Conservation (phyloP, 306 rosid species). For the Oemleria cerasiformis region DNA sequence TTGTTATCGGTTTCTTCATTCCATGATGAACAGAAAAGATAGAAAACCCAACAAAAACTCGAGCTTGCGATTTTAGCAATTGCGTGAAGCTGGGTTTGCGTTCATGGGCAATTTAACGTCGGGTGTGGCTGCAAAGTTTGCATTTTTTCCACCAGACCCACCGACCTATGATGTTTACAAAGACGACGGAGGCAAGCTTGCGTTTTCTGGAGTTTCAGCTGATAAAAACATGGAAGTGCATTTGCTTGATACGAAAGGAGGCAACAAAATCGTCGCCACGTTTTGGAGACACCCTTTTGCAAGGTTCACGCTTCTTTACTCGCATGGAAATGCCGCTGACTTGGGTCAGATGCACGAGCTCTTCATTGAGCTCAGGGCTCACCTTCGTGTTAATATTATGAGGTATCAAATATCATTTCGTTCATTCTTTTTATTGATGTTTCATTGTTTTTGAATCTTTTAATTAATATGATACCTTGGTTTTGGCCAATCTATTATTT, state of each 20-base stretch:
- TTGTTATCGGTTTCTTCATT: background rate
- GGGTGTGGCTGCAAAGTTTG: constrained; percentile 89
- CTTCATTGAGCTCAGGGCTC: constrained; percentile 93
- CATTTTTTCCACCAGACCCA: constrained; percentile 98
- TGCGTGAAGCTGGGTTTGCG: constrained; percentile 27
- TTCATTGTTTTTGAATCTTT: background rate
- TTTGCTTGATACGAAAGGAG: constrained; percentile 61
- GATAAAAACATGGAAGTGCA: constrained; percentile 71
- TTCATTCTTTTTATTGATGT: background rate
- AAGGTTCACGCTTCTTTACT: constrained; percentile 78
- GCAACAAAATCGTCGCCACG: constrained; percentile 77
- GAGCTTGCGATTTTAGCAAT: background rate
- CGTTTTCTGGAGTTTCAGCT: constrained; percentile 66
- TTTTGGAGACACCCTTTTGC: constrained; percentile 89
- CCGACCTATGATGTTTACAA: constrained; percentile 67
- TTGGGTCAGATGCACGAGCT: constrained; percentile 95
- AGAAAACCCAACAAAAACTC: background rate
- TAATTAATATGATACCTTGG: background rate
- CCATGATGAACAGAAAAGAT: background rate
- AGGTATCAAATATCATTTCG: constrained; percentile 33
- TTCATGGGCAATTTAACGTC: constrained; percentile 91
- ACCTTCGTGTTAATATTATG: constrained; percentile 92
- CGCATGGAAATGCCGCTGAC: constrained; percentile 99
- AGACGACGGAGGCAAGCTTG: constrained; percentile 51
- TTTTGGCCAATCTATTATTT: background rate